phyloP scores from a whole-genome alignment of 2,329 filamentous ascomycete genomes.

The Volutella citrinella region DNA sequence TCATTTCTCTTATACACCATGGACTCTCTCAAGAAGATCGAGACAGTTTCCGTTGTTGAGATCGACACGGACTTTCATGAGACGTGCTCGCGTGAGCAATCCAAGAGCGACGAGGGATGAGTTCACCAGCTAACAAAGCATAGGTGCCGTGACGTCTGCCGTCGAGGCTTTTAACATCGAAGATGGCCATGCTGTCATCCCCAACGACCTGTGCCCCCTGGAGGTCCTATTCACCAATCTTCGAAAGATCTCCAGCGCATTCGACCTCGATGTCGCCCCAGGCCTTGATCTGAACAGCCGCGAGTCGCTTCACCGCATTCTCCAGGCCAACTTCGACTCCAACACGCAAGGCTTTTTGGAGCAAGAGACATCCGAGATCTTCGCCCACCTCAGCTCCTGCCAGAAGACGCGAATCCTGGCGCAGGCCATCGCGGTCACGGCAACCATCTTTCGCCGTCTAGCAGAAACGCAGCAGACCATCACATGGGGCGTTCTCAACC shows the following conservation, averaged over 20 bases:
- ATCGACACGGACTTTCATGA: slow-evolving; percentile 12
- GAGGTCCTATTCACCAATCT: slow-evolving; percentile 21
- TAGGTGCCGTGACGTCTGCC: slow-evolving; percentile 21
- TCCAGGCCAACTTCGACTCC: slow-evolving; percentile 26
- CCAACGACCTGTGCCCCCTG: slow-evolving; percentile 21
- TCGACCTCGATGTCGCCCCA: slow-evolving; percentile 20
- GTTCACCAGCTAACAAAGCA: slow-evolving; percentile 17
- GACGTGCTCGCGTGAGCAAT: slow-evolving; percentile 15
- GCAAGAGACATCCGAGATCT: slow-evolving; percentile 25
- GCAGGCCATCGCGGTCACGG: slow-evolving; percentile 23
- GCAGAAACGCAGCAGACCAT: slow-evolving; percentile 20
- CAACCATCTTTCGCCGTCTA: slow-evolving; percentile 22
- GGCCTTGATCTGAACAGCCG: slow-evolving; percentile 23
- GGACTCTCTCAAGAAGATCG: slow-evolving; percentile 20
- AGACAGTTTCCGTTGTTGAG: slow-evolving; percentile 15
- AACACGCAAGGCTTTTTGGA: slow-evolving; percentile 23
- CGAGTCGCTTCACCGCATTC: slow-evolving; percentile 23
- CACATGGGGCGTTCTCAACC: slow-evolving; percentile 22
- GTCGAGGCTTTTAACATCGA: slow-evolving; percentile 20
- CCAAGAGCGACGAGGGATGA: no score
- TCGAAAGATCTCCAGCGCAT: slow-evolving; percentile 18
- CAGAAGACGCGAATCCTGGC: slow-evolving; percentile 23
- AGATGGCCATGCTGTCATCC: slow-evolving; percentile 20
- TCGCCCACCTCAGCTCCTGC: slow-evolving; percentile 19
- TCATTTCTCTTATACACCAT: slow-evolving; percentile 13